Evolutionary conservation across 2,329 filamentous ascomycete genomes (phyloP).

Genomic region (Dactylonectria macrodidyma): DNA sequence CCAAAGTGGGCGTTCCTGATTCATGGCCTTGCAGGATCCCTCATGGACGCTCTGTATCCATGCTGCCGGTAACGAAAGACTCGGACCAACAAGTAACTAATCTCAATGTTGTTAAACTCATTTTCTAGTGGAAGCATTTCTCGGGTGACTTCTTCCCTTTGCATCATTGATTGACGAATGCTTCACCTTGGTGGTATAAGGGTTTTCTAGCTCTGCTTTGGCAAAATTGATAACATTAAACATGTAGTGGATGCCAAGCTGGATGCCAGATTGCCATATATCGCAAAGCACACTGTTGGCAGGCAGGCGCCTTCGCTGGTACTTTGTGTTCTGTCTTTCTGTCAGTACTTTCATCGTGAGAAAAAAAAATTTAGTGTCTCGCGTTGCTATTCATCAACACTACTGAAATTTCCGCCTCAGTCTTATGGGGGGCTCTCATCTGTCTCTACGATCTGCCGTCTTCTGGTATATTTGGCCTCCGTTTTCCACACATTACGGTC

Average conservation of each 20-base stretch:
- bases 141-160: background rate
- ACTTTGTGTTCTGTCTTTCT: background rate
- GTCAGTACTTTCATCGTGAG: background rate
- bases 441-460: background rate
- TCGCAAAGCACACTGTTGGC: background rate
- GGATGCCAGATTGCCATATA: background rate
- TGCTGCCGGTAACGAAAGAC: slow-evolving; percentile 23
- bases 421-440: too few relatives aligned
- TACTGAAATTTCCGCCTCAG: background rate
- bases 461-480: background rate
- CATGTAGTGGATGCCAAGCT: too few relatives aligned
- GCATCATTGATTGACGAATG: background rate
- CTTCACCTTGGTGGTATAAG: background rate
- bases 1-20: background rate
- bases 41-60: slow-evolving; percentile 7
- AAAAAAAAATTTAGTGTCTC: background rate
- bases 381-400: too few relatives aligned
- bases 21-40: slow-evolving; percentile 1
- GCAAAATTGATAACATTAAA: background rate
- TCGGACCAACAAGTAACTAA: slow-evolving; percentile 27
- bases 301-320: background rate
- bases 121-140: background rate
- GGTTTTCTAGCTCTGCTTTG: background rate
- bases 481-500: too few relatives aligned
- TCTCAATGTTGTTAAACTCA: slow-evolving; percentile 1